Conservation (phyloP, 2,329 filamentous ascomycete genomes). For the Didymella exigua region DNA sequence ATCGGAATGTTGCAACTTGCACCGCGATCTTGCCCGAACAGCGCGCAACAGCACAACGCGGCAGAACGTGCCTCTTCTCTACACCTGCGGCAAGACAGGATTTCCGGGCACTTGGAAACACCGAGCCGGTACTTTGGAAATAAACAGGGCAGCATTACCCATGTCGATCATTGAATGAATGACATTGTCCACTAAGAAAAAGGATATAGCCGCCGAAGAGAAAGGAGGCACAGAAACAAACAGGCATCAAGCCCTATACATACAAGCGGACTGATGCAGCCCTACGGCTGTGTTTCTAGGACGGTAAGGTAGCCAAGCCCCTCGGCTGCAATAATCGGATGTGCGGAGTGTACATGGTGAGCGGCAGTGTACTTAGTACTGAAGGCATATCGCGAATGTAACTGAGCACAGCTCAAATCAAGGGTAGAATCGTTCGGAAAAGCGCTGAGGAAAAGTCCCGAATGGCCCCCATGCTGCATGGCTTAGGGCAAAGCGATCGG, state of each 20-base stretch:
- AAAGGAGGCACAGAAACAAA: slow-evolving; percentile 6
- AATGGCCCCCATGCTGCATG: slow-evolving; percentile 37
- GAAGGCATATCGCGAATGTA: slow-evolving; percentile 4
- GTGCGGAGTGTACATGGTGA: slow-evolving; percentile 2
- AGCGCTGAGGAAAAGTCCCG: slow-evolving; percentile 30
- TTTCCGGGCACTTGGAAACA: slow-evolving; percentile 4
- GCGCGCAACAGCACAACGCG: slow-evolving; percentile 5
- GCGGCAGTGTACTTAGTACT: background rate
- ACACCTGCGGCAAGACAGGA: background rate
- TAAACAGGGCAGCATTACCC: slow-evolving; percentile 1
- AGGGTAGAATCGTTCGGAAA: slow-evolving; percentile 2
- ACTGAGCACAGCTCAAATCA: slow-evolving; percentile 7
- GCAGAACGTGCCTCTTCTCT: slow-evolving; percentile 1
- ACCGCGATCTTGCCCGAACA: background rate
- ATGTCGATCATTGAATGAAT: slow-evolving; percentile 2
- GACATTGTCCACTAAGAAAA: slow-evolving; percentile 13
- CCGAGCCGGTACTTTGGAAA: slow-evolving; percentile 6
- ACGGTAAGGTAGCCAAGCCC: background rate
- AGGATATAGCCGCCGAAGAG: slow-evolving; percentile 13
- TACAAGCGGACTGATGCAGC: background rate
- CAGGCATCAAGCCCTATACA: slow-evolving; percentile 10
- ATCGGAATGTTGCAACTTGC: background rate
- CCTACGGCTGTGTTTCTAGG: slow-evolving; percentile 7
- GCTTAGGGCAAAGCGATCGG: slow-evolving; percentile 50
- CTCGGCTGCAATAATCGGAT: slow-evolving; percentile 5